phyloP scores from a whole-genome alignment of 176 grass and related monocot species.

The Zea luxurians region DNA sequence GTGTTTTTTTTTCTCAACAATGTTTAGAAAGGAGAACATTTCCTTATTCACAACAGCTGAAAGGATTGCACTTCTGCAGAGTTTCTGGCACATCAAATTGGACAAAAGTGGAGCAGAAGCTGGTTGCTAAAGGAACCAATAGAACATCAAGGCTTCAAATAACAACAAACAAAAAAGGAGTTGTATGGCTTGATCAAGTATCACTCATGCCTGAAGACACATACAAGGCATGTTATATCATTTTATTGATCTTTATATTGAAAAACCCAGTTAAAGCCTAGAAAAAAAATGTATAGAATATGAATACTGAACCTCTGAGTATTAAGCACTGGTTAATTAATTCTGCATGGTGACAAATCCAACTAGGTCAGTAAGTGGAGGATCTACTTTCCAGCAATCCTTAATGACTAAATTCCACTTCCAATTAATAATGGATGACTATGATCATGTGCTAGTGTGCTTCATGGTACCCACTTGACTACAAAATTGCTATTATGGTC shows the following conservation, averaged over 20 bases:
- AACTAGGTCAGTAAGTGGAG: not conserved
- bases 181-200: constrained; percentile 68
- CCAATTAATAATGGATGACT: not conserved
- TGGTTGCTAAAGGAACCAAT: constrained; percentile 44
- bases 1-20: constrained; percentile 27
- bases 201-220: constrained; percentile 63
- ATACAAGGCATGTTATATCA: constrained; percentile 45
- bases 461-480: not conserved
- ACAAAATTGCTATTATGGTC: constrained; percentile 9
- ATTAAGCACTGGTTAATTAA: constrained; percentile 7
- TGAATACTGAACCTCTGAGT: constrained; percentile 31
- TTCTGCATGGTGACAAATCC: constrained; percentile 41
- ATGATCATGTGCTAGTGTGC: not conserved
- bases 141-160: constrained; percentile 53
- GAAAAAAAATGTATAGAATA: constrained; percentile 1
- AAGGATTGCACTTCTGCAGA: constrained; percentile 20
- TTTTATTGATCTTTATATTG: not conserved
- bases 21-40: not conserved
- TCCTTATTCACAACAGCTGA: constrained; percentile 1
- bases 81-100: constrained; percentile 44
- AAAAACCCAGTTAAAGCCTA: not conserved
- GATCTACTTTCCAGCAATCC: not conserved
- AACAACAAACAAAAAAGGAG: constrained; percentile 48
- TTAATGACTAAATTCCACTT: not conserved
- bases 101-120: constrained; percentile 50